These are phyloP conservation scores for Vanrija humicola DNA, from an alignment of 1,284 basidiomycete genomes.

Conservation along the genomic window DNA sequence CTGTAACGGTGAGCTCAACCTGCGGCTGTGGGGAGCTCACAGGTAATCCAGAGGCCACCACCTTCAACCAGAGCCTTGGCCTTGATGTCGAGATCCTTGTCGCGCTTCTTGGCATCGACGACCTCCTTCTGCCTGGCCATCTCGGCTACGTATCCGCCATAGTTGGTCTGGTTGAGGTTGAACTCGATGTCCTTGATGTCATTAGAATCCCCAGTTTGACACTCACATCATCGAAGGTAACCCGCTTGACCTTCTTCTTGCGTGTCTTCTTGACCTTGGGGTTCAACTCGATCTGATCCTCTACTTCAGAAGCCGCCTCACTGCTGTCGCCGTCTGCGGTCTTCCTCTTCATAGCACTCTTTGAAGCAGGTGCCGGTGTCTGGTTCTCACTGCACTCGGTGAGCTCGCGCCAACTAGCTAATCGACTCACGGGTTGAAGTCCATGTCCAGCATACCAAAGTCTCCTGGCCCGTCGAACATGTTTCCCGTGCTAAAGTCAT, in stretches of 20 bases:
- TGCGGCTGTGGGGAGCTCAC: conserved; percentile 12
- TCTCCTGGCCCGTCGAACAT: too few species aligned
- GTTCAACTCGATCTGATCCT: not conserved
- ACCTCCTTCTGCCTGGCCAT: conserved; percentile 18
- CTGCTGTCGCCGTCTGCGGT: conserved; percentile 6
- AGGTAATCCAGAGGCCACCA: conserved; percentile 22
- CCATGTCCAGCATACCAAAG: too few species aligned
- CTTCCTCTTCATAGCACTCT: conserved; percentile 4
- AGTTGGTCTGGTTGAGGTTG: conserved; percentile 8
- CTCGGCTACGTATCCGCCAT: conserved; percentile 10
- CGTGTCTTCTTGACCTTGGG: conserved; percentile 12
- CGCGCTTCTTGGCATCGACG: conserved; percentile 6
- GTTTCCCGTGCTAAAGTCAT: too few species aligned
- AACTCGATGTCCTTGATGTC: conserved; percentile 13
- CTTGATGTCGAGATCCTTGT: conserved; percentile 1
- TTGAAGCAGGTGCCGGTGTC: not conserved
- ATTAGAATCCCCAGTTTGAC: not conserved
- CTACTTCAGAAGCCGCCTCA: not conserved
- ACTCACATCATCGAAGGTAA: conserved; percentile 17
- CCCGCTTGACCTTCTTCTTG: conserved; percentile 13
- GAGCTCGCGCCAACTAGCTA: too few species aligned
- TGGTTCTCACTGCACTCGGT: too few species aligned
- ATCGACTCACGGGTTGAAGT: too few species aligned
- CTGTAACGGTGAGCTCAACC: conserved; percentile 12
- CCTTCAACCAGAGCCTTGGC: conserved; percentile 25